Base-by-base conservation (phyloP, 2,329 filamentous ascomycete species). In the Purpureocillium takamizusanense region DNA sequence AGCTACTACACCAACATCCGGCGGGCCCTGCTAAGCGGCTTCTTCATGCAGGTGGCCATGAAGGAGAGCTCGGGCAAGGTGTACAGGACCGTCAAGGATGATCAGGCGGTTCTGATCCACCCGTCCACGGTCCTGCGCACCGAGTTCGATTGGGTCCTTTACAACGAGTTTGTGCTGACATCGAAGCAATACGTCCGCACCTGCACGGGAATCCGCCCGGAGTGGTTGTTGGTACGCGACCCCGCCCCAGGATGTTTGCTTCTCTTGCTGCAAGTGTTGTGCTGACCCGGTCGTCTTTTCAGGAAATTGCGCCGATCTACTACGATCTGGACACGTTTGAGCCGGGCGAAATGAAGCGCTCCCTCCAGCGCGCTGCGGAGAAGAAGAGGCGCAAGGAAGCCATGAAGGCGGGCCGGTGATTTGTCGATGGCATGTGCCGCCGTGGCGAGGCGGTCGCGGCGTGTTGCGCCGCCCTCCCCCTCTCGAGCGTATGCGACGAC, bases 31-130 rank as follows among this genome's bases (percentile, higher is more conserved):
- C 83, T 95, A 11, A 77, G 89, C 1, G 92, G 94, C 27, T 98
- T 98, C 74, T 98, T 98, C 73, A 98, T 98, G 92, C 92, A 98
- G 61, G 86, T 97, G 16, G 94, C 92, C 42, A 95, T 94, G 78
- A 87, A 84, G 57, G 88, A 97, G 55, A 78, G 77, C 37, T 81
- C 77, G 23, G 85, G 86, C 55, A 97, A 97, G 72, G 78, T 86
- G 31, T 98, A 98, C 66, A 80, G 82, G 46, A 98, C 92, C 2
- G 83, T 98, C 59, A 98, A 97, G 69, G 94, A 98, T 56, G 85
- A 95, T 54, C 90, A 97, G 65, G 83, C 78, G 34, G 92, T 98
- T 33, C 72, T 95, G 51, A 74, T 98, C 43, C 92, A 98, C 64
- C 92, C 92, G 2, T 92, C 86, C 47, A 95, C 89, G 1, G 89